A percentile compares a stretch with the other conserved stretches of the same genome.
Conservation (phyloP, 106 monocot genomes). For the Phalaenopsis aphrodite region DNA sequence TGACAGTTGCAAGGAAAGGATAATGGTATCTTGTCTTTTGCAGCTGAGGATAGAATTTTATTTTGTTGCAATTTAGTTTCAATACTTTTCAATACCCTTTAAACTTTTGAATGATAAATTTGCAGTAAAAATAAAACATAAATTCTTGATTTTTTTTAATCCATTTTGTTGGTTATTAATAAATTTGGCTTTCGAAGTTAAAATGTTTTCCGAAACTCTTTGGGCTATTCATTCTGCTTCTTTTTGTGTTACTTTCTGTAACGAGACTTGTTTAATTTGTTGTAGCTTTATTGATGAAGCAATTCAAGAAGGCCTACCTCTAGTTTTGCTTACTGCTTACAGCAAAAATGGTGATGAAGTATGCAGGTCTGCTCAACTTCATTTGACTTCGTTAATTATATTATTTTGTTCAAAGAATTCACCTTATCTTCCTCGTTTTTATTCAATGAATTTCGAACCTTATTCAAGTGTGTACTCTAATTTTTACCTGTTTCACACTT, state of each 20-base stretch:
- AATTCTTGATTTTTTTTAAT: neutral
- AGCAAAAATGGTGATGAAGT: conserved; percentile 79
- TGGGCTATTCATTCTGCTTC: neutral
- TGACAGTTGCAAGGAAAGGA: neutral
- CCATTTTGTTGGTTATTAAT: neutral
- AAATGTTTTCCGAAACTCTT: no score
- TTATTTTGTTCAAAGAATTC: neutral
- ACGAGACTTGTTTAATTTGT: conserved; percentile 3
- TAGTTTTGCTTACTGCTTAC: conserved; percentile 64
- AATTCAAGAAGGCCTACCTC: conserved; percentile 60
- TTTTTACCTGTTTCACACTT: no score
- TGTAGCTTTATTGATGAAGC: conserved; percentile 95
- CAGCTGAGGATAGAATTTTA: neutral
- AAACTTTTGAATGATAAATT: neutral
- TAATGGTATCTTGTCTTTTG: neutral
- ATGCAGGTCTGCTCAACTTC: conserved; percentile 40
- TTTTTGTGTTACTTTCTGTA: neutral
- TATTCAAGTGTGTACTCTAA: no score
- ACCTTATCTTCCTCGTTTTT: no score
- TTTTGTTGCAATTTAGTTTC: neutral
- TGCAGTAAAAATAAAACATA: neutral
- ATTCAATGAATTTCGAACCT: no score
- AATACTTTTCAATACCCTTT: neutral
- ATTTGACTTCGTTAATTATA: neutral
- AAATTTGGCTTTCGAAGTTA: neutral